phyloP scores from a whole-genome alignment of 192 early-diverging fungal genomes.

The Backusella luteola region DNA sequence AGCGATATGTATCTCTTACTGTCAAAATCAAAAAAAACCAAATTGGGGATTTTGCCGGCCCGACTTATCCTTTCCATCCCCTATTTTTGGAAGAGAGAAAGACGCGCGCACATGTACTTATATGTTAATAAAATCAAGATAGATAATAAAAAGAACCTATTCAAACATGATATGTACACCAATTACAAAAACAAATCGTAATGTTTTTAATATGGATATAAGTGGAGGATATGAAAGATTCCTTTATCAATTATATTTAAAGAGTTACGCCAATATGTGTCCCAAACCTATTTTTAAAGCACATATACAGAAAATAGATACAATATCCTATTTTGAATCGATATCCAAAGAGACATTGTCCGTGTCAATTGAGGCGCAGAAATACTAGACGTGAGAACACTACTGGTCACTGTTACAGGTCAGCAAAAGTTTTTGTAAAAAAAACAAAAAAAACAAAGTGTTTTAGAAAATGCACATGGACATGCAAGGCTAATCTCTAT shows the following conservation, averaged over 20 bases:
- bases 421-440: neutral
- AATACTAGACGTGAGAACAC: neutral
- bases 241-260: neutral
- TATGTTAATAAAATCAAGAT: neutral
- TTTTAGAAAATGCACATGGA: constrained; percentile 1
- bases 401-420: neutral
- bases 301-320: constrained; percentile 4
- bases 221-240: neutral
- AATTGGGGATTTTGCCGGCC: neutral
- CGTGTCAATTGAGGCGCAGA: neutral
- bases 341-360: neutral
- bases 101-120: neutral
- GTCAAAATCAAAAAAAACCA: constrained; percentile 2
- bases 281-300: neutral
- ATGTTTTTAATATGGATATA: neutral
- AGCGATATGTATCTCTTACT: neutral
- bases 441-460: neutral
- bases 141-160: neutral
- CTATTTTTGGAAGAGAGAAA: neutral
- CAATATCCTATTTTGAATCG: neutral
- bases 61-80: neutral
- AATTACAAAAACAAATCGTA: neutral
- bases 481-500: neutral
- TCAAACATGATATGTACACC: neutral
- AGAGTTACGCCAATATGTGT: neutral